phyloP scores from a whole-genome alignment of 495 filamentous ascomycete species.

The Aspergillus indologenus region DNA sequence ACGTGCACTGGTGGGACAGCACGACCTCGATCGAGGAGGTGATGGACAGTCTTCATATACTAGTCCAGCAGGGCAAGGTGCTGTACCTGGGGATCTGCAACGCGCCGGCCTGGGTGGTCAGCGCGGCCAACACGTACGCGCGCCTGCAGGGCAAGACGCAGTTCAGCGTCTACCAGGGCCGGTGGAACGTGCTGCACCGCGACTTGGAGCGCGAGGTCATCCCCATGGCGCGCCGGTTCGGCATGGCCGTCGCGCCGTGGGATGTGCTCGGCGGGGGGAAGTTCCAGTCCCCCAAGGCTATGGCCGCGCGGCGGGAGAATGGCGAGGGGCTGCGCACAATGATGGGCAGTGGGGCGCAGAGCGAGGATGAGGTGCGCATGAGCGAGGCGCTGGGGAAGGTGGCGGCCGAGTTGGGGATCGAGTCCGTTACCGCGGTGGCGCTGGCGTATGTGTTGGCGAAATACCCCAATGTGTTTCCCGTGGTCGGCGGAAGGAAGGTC shows the following conservation, averaged over 20 bases:
- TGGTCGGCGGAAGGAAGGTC: conserved; percentile 64
- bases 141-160: not conserved
- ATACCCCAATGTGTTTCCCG: conserved; percentile 71
- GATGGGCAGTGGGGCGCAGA: conserved; percentile 21
- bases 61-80: conserved; percentile 42
- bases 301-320: conserved; percentile 29
- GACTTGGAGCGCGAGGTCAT: conserved; percentile 58
- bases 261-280: conserved; percentile 51
- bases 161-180: conserved; percentile 1
- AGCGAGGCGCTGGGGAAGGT: conserved; percentile 49
- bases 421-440: conserved; percentile 55
- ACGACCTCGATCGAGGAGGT: conserved; percentile 43
- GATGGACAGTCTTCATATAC: conserved; percentile 40
- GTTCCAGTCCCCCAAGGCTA: conserved; percentile 44
- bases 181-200: conserved; percentile 20
- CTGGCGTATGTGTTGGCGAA: conserved; percentile 73
- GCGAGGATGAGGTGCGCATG: conserved; percentile 40
- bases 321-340: conserved; percentile 31
- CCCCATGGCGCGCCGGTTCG: conserved; percentile 52
- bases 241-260: conserved; percentile 61
- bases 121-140: not conserved
- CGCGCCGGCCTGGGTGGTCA: conserved; percentile 1
- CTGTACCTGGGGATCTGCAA: conserved; percentile 43
- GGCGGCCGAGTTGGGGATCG: conserved; percentile 45
- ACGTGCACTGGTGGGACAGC: conserved; percentile 47